Evolutionary conservation across 148 eudicot species (phyloP), one percentile per base, ranked within the genome.

Genomic region (Heliamphora exappendiculata): DNA sequence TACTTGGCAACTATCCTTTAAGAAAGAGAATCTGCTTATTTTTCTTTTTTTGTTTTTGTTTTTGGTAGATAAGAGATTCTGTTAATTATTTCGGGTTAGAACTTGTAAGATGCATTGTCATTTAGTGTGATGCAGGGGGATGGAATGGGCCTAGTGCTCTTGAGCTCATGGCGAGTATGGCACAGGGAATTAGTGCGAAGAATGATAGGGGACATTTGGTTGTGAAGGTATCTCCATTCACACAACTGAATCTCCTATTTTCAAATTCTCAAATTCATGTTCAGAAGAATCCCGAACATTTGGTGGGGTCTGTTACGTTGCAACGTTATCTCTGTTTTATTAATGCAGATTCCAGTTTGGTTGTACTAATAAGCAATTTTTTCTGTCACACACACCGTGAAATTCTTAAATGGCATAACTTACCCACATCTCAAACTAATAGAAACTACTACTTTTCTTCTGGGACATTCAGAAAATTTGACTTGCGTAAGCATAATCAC

Each of bases 161-260:
- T 67, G 78, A 73, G 45, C 80, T 73, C 70, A 67, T 49, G 81
- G 75, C 54, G 78, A 77, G 22, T 31, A 16, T 60, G 31, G 19
- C 69, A 81, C 76, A 77, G 78, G 66, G 74, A 17, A 24, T 72
- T 69, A 70, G 78, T 69, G 78, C 51, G 64, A 51, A 36, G 33
- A 42, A 77, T 62, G 41, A 9, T 65, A 37, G 53, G 47, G 75
- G 68, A 5, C 33, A 14, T 22, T 24, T 29, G 68, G 67, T 47
- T 34, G 50, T 9, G 19, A 50, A 72, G 63, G 60, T 53, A 45
- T 34, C 50, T n/a, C 57, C 47, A 33, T 59, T 70, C 50, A 17
- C 75, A 33, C 31, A 28, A 44, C 7, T 78, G 37, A 36, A 26
- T 12, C 54, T 70, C 7, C 54, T 62, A 1, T 39, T 4, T 28